Percentiles rank a stretch among this genome's conserved stretches.
These are phyloP conservation scores for Lentinus brumalis DNA, from an alignment of 768 basidiomycete species.

Conservation along the genomic window DNA sequence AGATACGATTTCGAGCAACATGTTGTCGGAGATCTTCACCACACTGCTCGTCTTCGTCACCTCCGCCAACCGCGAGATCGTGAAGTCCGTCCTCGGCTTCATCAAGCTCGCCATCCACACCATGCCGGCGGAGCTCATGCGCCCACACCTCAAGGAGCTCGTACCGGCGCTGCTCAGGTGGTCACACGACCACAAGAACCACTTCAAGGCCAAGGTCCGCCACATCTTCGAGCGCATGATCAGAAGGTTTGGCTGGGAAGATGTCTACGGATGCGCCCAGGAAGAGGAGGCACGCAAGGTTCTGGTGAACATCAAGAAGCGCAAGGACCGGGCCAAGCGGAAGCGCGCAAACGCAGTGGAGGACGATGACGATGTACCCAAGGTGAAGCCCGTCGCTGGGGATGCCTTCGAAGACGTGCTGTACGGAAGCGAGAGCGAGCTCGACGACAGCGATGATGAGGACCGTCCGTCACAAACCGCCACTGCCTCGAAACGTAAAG, in stretches of 20 bases:
- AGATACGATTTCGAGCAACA: conserved; percentile 71
- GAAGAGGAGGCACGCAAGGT: conserved; percentile 88
- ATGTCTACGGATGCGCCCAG: conserved; percentile 70
- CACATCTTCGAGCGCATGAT: conserved; percentile 98
- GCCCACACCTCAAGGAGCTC: conserved; percentile 74
- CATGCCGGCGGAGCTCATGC: conserved; percentile 67
- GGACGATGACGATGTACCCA: conserved; percentile 53
- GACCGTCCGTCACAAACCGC: conserved; percentile 38
- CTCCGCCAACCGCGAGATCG: conserved; percentile 95
- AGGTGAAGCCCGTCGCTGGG: conserved; percentile 49
- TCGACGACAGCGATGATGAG: conserved; percentile 70
- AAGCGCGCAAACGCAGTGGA: conserved; percentile 69
- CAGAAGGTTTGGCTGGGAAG: conserved; percentile 86
- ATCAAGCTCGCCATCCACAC: conserved; percentile 92
- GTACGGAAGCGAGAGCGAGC: conserved; percentile 94
- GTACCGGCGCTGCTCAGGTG: conserved; percentile 86
- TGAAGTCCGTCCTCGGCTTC: conserved; percentile 95
- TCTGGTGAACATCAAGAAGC: conserved; percentile 90
- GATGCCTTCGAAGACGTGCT: conserved; percentile 97
- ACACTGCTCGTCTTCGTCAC: conserved; percentile 90
- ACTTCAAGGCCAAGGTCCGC: conserved; percentile 95
- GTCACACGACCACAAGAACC: conserved; percentile 98
- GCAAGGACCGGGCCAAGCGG: conserved; percentile 90
- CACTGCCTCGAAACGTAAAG: conserved; percentile 37
- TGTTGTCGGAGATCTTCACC: conserved; percentile 81